Base-by-base conservation (phyloP, 805 yeast genomes). In the Wickerhamiella allomyrinae region DNA sequence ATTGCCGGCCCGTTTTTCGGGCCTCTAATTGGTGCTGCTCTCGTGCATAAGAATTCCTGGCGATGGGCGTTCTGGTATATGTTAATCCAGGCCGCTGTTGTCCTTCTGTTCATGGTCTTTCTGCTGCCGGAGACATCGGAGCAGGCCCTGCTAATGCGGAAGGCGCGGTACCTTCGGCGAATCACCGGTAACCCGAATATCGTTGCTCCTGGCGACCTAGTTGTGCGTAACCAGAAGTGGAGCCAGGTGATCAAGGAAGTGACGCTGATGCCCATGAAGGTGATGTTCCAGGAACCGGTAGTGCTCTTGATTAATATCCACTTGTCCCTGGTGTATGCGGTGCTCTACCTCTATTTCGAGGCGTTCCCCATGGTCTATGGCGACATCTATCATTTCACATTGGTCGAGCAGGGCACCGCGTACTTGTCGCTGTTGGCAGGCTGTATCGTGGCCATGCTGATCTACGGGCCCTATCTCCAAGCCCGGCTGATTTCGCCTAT, bases 281-380 rank as follows among this genome's bases (percentile, higher is more conserved):
- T 76, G 42, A 63, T 69, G n/a, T 24, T 68, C 20, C 48, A 55
- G 39, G 82, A 76, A 54, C 82, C 81, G 0, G 72, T 71, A 20
- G 69, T 76, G n/a, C 44, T 75, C 15, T 61, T 74, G 23, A 67
- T 74, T 45, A 67, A 75, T 51, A 17, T 68, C 21, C 74, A 74
- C 54, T 59, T 70, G 48, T 73, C 76, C 0, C 50, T 75, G 40
- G 61, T 67, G 6, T 76, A 76, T 55, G 71, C 77, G 22, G 56
- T 69, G 23, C 49, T 72, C 46, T 77, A 73, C 54, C 55, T 74
- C 19, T 76, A 72, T 63, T 73, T 76, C 50, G 81, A 77, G 56
- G 75, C 74, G 5, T 73, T 73, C 58, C 82, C 83, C 8, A 61
- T 75, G 29, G 74, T 72, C 2, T 77, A 69, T 46, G 42, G 46